Evolutionary conservation across 306 rosid genomes (phyloP).

Genomic region (Carpinus fangiana): DNA sequence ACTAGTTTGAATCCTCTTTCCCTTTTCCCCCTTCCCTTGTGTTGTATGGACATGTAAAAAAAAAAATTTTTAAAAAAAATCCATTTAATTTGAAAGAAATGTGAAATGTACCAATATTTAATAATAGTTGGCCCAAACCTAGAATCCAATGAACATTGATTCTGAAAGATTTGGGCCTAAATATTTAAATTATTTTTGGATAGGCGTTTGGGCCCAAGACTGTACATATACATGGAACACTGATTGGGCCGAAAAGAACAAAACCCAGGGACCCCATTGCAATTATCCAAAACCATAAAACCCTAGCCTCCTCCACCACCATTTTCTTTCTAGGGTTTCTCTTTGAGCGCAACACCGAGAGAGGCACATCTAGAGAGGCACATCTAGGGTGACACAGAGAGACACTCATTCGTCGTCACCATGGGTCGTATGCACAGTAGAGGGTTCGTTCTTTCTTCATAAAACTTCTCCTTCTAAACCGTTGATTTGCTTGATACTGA

Average conservation of each 20-base stretch:
- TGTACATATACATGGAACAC: neutral
- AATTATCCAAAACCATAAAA: constrained; percentile 1
- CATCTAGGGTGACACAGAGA: neutral
- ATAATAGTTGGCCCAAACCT: neutral
- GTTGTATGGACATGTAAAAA: no score
- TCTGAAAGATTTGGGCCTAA: neutral
- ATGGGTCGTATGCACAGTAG: constrained; percentile 92
- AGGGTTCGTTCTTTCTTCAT: constrained; percentile 50
- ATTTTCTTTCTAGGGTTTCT: constrained; percentile 24
- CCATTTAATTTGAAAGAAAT: no score
- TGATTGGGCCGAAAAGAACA: neutral
- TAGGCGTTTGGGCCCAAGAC: neutral
- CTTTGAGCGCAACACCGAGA: constrained; percentile 2
- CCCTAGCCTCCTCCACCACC: constrained; percentile 36
- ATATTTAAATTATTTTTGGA: neutral
- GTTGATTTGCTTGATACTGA: neutral
- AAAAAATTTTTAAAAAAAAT: no score
- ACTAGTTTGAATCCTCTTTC: no score
- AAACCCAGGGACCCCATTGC: constrained; percentile 10
- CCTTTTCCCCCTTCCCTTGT: no score
- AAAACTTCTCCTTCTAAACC: neutral
- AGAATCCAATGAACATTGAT: neutral
- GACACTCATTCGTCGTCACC: constrained; percentile 27
- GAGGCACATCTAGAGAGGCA: neutral
- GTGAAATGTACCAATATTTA: no score